A percentile compares a stretch with the other conserved stretches of the same genome.
phyloP scores from a whole-genome alignment of 352 stramenopile genomes.

The Pythium rishiriense region DNA sequence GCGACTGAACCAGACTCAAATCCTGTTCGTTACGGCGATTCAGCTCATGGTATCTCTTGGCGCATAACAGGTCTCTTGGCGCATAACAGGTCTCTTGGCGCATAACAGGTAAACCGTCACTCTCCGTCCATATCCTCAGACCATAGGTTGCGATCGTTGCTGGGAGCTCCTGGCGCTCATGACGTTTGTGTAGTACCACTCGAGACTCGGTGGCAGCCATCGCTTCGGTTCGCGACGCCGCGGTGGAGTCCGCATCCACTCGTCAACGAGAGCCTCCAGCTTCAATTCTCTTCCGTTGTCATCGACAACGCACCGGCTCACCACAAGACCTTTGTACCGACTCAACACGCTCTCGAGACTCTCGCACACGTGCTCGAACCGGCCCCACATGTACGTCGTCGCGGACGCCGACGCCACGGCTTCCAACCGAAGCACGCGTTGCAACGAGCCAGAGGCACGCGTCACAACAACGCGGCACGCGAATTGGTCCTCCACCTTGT shows the following conservation, averaged over 20 bases:
- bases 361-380: conserved; percentile 2
- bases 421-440: conserved; percentile 10
- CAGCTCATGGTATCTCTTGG: no score
- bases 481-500: not conserved
- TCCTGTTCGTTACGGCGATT: no score
- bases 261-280: not conserved
- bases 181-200: not conserved
- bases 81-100: no score
- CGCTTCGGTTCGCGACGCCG: not conserved
- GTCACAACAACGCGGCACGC: conserved; percentile 4
- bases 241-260: not conserved
- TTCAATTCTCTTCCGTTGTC: not conserved
- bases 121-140: no score
- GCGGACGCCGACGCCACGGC: not conserved
- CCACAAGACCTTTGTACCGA: not conserved
- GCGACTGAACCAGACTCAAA: no score
- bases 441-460: not conserved
- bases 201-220: conserved; percentile 3
- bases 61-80: no score
- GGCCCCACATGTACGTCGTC: not conserved
- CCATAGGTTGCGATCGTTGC: no score
- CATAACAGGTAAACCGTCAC: no score
- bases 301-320: not conserved
- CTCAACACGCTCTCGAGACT: not conserved
- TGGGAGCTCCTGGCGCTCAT: not conserved